Percentiles rank a stretch among this genome's conserved stretches.
These are phyloP conservation scores for Lathyrus sativus DNA, from an alignment of 306 rosid species.

Conservation along the genomic window DNA sequence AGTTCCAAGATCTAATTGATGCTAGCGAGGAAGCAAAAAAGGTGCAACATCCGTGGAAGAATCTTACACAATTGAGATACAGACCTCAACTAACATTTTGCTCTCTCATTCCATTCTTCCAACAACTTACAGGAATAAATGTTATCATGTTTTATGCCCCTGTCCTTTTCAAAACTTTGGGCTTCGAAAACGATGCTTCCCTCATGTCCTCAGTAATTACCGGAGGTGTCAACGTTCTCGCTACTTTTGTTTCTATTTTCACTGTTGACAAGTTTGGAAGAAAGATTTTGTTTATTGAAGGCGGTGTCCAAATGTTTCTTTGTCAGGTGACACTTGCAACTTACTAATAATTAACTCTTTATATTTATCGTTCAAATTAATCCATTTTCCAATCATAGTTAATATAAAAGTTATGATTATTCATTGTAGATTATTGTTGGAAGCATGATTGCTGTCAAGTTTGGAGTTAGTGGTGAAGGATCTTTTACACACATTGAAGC, in stretches of 20 bases:
- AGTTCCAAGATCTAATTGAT: background rate
- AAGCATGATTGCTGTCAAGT: background rate
- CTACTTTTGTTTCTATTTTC: background rate
- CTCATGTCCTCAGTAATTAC: background rate
- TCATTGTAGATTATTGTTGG: background rate
- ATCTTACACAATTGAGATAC: background rate
- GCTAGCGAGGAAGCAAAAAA: background rate
- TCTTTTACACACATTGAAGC: background rate
- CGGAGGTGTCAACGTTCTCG: background rate
- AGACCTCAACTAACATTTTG: background rate
- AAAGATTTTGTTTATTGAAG: background rate
- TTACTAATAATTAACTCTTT: background rate
- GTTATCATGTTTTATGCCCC: background rate
- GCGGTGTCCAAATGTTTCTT: background rate
- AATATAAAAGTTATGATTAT: too few species aligned
- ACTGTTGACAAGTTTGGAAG: background rate
- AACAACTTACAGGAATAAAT: too few species aligned
- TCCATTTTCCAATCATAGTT: background rate
- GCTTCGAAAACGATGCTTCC: background rate
- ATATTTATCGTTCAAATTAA: background rate
- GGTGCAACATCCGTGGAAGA: background rate
- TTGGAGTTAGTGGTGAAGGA: background rate
- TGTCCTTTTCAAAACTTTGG: background rate
- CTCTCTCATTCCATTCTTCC: background rate
- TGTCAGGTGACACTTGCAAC: background rate